phyloP scores from a whole-genome alignment of 768 basidiomycete genomes.

The Pisolithus marmoratus region DNA sequence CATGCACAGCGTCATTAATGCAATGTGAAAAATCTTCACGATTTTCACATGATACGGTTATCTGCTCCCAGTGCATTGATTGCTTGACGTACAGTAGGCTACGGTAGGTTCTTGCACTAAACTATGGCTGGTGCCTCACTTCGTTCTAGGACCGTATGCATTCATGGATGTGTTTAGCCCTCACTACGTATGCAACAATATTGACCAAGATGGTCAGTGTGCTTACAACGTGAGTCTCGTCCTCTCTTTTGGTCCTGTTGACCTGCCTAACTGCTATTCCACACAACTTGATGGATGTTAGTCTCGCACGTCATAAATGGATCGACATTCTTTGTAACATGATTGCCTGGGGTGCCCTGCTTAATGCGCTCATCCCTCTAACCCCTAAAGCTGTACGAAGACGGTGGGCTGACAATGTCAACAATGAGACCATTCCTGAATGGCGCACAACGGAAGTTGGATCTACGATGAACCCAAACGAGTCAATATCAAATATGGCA shows the following conservation, averaged over 20 bases:
- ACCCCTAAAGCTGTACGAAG: constrained; percentile 46
- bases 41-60: background rate
- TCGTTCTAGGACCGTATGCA: constrained; percentile 68
- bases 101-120: constrained; percentile 36
- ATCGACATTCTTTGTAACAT: constrained; percentile 35
- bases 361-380: constrained; percentile 72
- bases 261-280: constrained; percentile 3
- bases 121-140: background rate
- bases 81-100: constrained; percentile 73
- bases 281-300: constrained; percentile 76
- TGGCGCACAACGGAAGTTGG: constrained; percentile 57
- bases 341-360: constrained; percentile 75
- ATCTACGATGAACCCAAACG: constrained; percentile 55
- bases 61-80: constrained; percentile 78
- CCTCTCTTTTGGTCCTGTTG: background rate
- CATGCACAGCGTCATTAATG: constrained; percentile 97
- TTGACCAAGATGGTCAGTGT: constrained; percentile 73
- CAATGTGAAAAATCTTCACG: constrained; percentile 65
- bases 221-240: constrained; percentile 49
- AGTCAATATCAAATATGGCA: constrained; percentile 63
- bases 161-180: constrained; percentile 93
- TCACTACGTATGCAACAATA: constrained; percentile 87
- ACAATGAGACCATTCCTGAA: constrained; percentile 47
- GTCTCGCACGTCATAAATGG: constrained; percentile 15
- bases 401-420: constrained; percentile 60